Evolutionary conservation across 108 stramenopile species (phyloP), one percentile per base, ranked within the genome.

Genomic region (Chaetoceros tenuissimus): DNA sequence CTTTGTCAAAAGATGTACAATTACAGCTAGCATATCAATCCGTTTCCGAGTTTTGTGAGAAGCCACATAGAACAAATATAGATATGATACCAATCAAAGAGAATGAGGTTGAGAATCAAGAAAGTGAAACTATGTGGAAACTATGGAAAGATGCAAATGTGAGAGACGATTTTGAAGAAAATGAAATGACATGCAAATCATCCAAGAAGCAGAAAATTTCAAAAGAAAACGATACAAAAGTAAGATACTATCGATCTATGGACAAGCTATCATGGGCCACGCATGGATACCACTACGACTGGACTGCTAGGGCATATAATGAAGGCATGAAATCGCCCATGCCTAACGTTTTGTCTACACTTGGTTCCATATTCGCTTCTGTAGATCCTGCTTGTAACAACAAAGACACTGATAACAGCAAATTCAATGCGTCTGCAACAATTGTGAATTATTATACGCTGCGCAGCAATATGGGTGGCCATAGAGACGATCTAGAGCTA

Each of bases 231-330:
- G 52, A 31, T 3, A 46, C 43, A 3, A 59, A 28, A 3, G 53
- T 29, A 59, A 44, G 7, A 24, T 17, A 17, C 19, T 67, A 67
- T 28, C 24, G 49, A 20, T 57, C 48, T 10, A 72, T 75, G 51
- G n/a, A 63, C 16, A 85, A 81, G 49, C 50, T 85, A 19, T 59
- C 78, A 1, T 85, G 84, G 84, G 67, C 78, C 22, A 80, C 79
- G 10, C 63, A 67, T 66, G 84, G 84, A 21, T 81, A 81, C 47
- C 79, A 85, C 28, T 81, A 85, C 53, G 78, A 85, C 56, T 85
- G 84, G 84, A 78, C 64, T 2, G 31, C 51, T 1, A 47, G 72
- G 7, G 53, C 72, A 23, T 85, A 85, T 50, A 50, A 77, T 53
- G 64, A 69, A 40, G 61, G 49, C n/a, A 28, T 44, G 10, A 58